Base-by-base conservation (phyloP, 2,329 filamentous ascomycete genomes). In the Penicillium digitatum region DNA sequence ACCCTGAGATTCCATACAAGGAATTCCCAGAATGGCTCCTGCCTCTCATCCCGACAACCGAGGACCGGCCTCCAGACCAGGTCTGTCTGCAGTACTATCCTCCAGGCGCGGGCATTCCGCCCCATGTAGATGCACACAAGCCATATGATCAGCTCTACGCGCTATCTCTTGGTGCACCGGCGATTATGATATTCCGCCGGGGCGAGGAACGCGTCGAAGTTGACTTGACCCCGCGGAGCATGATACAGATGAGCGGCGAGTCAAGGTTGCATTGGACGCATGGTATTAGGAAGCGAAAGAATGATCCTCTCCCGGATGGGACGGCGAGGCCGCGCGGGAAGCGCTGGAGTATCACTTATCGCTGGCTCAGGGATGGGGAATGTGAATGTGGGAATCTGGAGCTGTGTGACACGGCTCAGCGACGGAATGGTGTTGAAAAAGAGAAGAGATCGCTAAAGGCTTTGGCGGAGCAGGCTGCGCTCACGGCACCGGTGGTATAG, bases 1-100 rank as follows among this genome's bases (percentile, higher is more conserved):
- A 82, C 61, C 70, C 74, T 0, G 69, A 76, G 9, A 76, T 77
- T 0, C 79, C 80, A 0, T 82, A 77, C 62, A 77, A 74, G 42
- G 72, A 76, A 0, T 82, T 83, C 26, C 81, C 81, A 0, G 72
- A 69, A 1, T 83, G 81, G 80, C 71, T 83, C 0, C 55, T 67
- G 3, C 78, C 79, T 0, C 69, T 83, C 1, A 71, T 83, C 3
- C 77, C 81, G 0, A 68, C 64, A 2, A 68, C 73, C 0, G 79
- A 81, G 54, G 59, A 59, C 1, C 72, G 77, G 0, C 73, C 72
- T 0, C 81, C 81, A 0, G 81, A 83, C 48, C 82, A 85, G 64
- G 81, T 85, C 60, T 84, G 81, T 59, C 70, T 84, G 16, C 82
- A 85, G 68, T 79, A 83, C 64, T 85, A 85, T 63, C 79, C 82